Conservation (phyloP, 352 stramenopile species). For the Globisporangium rhizosaccharum region DNA sequence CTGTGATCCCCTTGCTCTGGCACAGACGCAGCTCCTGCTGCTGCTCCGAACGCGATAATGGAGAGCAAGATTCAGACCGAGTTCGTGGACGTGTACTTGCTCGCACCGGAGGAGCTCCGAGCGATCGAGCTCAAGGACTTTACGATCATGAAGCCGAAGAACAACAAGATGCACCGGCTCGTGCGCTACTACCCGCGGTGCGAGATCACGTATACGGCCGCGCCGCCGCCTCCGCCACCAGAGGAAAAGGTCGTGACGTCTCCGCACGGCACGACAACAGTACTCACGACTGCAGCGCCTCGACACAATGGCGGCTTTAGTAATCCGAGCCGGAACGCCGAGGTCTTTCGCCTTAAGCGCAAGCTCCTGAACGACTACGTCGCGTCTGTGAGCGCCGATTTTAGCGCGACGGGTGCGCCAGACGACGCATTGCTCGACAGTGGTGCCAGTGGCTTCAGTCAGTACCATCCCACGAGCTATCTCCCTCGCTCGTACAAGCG, state of each 20-base stretch:
- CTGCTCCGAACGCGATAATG: background rate
- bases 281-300: conserved; percentile 27
- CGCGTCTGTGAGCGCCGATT: conserved; percentile 13
- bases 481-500: conserved; percentile 14
- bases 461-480: conserved; percentile 1
- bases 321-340: conserved; percentile 60
- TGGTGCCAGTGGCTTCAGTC: too few species aligned
- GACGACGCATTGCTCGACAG: background rate
- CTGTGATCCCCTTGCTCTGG: too few species aligned
- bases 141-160: conserved; percentile 80
- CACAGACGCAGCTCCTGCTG: background rate
- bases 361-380: conserved; percentile 58
- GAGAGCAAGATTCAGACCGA: conserved; percentile 28
- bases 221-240: conserved; percentile 42
- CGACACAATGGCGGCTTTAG: conserved; percentile 64
- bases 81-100: conserved; percentile 66
- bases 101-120: conserved; percentile 55
- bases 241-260: conserved; percentile 56
- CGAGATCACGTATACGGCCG: conserved; percentile 67
- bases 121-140: conserved; percentile 72
- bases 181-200: conserved; percentile 59
- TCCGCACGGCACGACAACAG: conserved; percentile 44
- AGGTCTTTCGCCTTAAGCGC: conserved; percentile 68
- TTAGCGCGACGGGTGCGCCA: background rate
- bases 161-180: conserved; percentile 70